Base-by-base conservation (phyloP, 352 stramenopile species). In the Phytopythium delawarense region DNA sequence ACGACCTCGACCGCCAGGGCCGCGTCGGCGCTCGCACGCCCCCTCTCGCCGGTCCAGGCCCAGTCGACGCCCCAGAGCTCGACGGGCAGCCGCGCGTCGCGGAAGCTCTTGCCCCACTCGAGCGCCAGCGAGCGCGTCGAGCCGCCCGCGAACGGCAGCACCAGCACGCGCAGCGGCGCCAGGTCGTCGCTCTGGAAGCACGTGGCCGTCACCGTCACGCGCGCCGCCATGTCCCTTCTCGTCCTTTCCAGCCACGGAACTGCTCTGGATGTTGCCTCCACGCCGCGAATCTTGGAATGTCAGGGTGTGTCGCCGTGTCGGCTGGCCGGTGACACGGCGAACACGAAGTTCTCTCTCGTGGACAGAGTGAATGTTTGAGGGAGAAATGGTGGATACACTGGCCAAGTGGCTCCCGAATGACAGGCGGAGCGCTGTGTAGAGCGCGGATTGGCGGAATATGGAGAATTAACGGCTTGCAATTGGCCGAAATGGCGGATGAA, bases 61-160 rank as follows among this genome's bases (percentile, higher is more conserved):
- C 80, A 92, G 72, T 92, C 80, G 32, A 90, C 66, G 51, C 77
- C 81, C 71, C 81, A 82, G 21, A 90, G 59, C 62, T 92, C 83
- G 23, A 84, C 74, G 44, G 30, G 53, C 15, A 86, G 56, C 15
- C 65, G 62, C 4, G 73, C 57, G 21, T 56, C 59, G 59, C 59
- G 59, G 58, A 86, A 79, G 53, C 61, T 74, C 61, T 78, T 75
- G 57, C 50, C 55, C 72, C 70, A 89, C 56, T 76, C 79, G 32
- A 81, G 70, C 48, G 62, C 70, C 44, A 90, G 67, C 59, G 77
- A 52, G 50, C 70, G 71, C 9, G 77, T 72, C 44, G 61, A 63
- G 50, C 80, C 76, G 23, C 79, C 80, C 9, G 80, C 80, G 64
- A 83, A 68, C 51, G 83, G 77, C 37, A 92, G 69, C 58, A 79